A percentile compares a stretch with the other conserved stretches of the same genome.
Evolutionary conservation across 345 rosid genomes (phyloP).

Genomic region (Syzygium jambos): DNA sequence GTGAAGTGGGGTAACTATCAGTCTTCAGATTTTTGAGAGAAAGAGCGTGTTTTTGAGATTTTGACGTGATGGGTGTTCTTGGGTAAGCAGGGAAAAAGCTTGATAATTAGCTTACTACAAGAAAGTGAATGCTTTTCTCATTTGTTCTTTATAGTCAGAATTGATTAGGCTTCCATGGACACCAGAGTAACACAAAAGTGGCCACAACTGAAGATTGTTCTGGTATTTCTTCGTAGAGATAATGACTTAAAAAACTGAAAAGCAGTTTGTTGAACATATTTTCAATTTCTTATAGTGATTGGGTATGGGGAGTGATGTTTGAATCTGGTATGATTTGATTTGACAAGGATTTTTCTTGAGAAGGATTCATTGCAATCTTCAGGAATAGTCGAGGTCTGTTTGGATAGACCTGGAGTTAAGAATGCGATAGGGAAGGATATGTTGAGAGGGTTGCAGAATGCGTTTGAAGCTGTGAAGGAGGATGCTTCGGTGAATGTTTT

Average conservation of each 20-base stretch:
- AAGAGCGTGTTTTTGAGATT: background rate
- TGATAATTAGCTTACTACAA: background rate
- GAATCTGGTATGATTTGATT: background rate
- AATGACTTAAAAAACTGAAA: background rate
- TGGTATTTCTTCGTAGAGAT: background rate
- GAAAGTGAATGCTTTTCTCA: background rate
- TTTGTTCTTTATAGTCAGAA: background rate
- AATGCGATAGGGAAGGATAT: constrained; percentile 76
- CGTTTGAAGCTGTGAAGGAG: constrained; percentile 39
- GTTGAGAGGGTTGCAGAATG: constrained; percentile 53
- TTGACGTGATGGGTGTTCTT: background rate
- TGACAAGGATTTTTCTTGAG: background rate
- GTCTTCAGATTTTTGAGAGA: background rate
- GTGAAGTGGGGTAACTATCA: background rate
- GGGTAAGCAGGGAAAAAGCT: background rate
- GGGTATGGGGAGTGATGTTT: background rate
- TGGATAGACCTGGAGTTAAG: constrained; percentile 60
- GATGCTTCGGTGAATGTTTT: constrained; percentile 66
- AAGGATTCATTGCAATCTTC: background rate
- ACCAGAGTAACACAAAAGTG: background rate
- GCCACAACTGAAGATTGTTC: background rate
- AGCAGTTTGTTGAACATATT: background rate
- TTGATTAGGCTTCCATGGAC: background rate
- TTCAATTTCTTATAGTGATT: background rate
- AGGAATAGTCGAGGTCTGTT: constrained; percentile 79